Conservation (phyloP, 768 basidiomycete genomes). For the Pleurotus cornucopiae region DNA sequence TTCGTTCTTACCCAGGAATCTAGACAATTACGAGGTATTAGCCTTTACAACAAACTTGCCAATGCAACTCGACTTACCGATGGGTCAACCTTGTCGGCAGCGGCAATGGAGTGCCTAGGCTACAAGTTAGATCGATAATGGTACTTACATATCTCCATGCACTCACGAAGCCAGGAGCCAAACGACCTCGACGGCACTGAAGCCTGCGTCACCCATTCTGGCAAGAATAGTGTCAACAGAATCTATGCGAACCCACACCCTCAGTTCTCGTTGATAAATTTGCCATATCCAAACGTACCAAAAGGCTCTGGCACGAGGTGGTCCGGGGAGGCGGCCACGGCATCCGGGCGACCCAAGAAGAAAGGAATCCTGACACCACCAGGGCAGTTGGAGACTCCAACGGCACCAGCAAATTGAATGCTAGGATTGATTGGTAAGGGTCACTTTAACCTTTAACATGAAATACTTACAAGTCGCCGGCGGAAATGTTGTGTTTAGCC, state of each 20-base stretch:
- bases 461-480: constrained; percentile 42
- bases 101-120: constrained; percentile 21
- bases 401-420: constrained; percentile 45
- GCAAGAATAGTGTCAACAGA: background rate
- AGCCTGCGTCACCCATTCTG: constrained; percentile 30
- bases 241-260: background rate
- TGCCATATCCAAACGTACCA: constrained; percentile 6
- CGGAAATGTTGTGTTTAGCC: constrained; percentile 27
- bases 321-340: constrained; percentile 27
- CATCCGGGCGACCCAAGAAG: constrained; percentile 31
- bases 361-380: constrained; percentile 40
- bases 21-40: background rate
- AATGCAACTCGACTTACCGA: constrained; percentile 12
- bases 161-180: constrained; percentile 31
- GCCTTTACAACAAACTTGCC: constrained; percentile 14
- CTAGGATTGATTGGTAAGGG: constrained; percentile 14
- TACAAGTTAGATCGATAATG: background rate
- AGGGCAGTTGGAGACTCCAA: constrained; percentile 36
- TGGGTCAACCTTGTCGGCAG: constrained; percentile 29
- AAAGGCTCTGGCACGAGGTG: constrained; percentile 25
- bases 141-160: background rate
- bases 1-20: constrained; percentile 13
- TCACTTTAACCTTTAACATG: background rate
- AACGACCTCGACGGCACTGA: constrained; percentile 30
- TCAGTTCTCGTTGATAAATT: no score